A percentile compares a stretch with the other conserved stretches of the same genome.
Evolutionary conservation across 805 yeast species (phyloP).

Genomic region (Jamesozyma lodderae): DNA sequence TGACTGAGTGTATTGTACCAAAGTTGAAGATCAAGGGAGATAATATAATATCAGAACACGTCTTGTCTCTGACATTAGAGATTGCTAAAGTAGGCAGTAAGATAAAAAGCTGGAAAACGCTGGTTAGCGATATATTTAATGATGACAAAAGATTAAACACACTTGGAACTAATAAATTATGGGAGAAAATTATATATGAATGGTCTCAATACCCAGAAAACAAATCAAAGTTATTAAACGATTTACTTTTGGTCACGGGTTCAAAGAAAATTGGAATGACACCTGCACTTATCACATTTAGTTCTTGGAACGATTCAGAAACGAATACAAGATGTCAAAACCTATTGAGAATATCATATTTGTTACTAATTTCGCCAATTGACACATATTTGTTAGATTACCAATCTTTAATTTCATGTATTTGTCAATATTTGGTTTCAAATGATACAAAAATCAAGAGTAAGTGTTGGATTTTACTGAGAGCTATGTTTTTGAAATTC

Average conservation of each 20-base stretch:
- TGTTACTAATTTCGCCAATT: constrained; percentile 52
- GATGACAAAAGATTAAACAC: constrained; percentile 34
- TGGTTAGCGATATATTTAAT: constrained; percentile 54
- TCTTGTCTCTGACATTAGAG: constrained; percentile 37
- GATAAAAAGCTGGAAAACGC: constrained; percentile 52
- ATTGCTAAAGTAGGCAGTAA: constrained; percentile 25
- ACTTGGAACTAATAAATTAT: constrained; percentile 23
- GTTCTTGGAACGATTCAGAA: constrained; percentile 62
- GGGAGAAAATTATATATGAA: constrained; percentile 47
- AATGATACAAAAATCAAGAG: constrained; percentile 24
- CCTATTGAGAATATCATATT: constrained; percentile 53
- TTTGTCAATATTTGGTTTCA: constrained; percentile 33
- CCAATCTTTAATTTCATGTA: constrained; percentile 38
- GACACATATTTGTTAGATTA: constrained; percentile 46
- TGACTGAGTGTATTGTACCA: constrained; percentile 47
- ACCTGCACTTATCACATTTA: constrained; percentile 48
- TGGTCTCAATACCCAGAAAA: constrained; percentile 55
- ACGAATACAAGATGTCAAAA: constrained; percentile 42
- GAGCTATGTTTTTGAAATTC: constrained; percentile 57
- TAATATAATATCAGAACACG: constrained; percentile 32
- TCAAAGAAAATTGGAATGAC: constrained; percentile 39
- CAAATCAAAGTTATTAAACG: constrained; percentile 38
- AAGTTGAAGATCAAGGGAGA: constrained; percentile 38
- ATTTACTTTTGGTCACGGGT: constrained; percentile 20
- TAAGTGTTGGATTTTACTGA: constrained; percentile 41